Conservation (phyloP, 2,329 filamentous ascomycete species). For the Pleoardoris graminearum region DNA sequence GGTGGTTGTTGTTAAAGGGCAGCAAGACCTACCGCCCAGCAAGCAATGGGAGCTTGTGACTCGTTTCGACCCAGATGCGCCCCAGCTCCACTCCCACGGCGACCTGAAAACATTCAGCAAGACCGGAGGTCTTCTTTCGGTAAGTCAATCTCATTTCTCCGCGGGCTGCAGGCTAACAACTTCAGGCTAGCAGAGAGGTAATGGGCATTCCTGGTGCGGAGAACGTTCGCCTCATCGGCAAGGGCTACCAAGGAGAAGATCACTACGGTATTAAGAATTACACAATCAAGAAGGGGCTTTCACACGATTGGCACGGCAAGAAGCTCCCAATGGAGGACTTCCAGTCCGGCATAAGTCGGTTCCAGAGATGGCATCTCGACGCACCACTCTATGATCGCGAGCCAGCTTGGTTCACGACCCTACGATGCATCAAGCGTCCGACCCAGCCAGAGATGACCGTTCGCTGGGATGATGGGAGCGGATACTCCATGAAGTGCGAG, state of each 20-base stretch:
- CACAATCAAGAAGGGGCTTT: slow-evolving; percentile 32
- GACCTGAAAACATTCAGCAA: slow-evolving; percentile 48
- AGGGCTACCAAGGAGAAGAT: slow-evolving; percentile 51
- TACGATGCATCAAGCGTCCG: slow-evolving; percentile 48
- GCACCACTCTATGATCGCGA: slow-evolving; percentile 50
- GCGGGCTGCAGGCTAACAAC: background rate
- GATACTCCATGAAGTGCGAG: slow-evolving; percentile 48
- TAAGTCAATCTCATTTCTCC: background rate
- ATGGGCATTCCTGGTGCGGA: slow-evolving; percentile 48
- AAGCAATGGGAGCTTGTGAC: slow-evolving; percentile 53
- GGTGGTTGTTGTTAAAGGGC: slow-evolving; percentile 50
- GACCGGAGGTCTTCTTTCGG: slow-evolving; percentile 48
- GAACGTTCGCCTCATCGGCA: slow-evolving; percentile 52
- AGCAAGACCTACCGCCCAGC: slow-evolving; percentile 46
- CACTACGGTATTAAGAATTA: slow-evolving; percentile 50
- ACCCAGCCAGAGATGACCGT: slow-evolving; percentile 43
- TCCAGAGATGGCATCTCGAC: slow-evolving; percentile 56
- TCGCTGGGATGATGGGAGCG: slow-evolving; percentile 51
- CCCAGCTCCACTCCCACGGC: slow-evolving; percentile 50
- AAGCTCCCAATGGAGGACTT: slow-evolving; percentile 54
- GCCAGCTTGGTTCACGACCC: slow-evolving; percentile 50
- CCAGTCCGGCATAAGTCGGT: slow-evolving; percentile 48
- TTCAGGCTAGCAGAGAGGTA: background rate
- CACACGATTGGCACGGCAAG: slow-evolving; percentile 47
- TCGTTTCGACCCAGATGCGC: slow-evolving; percentile 49